These are phyloP conservation scores for Sinapis alba DNA, from an alignment of 441 rosid genomes.

Conservation along the genomic window DNA sequence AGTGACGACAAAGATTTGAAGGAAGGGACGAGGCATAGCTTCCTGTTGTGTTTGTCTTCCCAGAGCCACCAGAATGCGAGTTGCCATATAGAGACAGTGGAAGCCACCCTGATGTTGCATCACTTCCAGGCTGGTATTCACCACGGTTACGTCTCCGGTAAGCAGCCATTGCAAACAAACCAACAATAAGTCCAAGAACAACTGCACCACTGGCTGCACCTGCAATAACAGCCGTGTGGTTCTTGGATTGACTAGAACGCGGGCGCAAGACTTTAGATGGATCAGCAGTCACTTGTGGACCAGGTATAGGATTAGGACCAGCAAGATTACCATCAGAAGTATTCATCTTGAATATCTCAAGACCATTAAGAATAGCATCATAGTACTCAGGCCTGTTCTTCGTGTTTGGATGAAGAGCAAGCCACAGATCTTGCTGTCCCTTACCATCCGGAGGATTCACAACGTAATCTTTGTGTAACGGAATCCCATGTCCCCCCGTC, in stretches of 20 bases:
- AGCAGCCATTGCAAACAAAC: slow-evolving; percentile 55
- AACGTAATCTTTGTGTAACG: slow-evolving; percentile 56
- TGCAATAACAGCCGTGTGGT: slow-evolving; percentile 59
- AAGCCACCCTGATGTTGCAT: slow-evolving; percentile 97
- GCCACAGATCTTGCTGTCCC: slow-evolving; percentile 83
- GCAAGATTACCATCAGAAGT: slow-evolving; percentile 59
- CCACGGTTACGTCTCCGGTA: slow-evolving; percentile 53
- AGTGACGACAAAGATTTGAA: slow-evolving; percentile 88
- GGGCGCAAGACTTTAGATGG: slow-evolving; percentile 49
- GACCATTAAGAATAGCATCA: slow-evolving; percentile 78
- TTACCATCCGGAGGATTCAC: slow-evolving; percentile 48
- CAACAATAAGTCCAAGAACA: slow-evolving; percentile 53
- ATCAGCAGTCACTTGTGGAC: slow-evolving; percentile 52
- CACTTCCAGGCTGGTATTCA: slow-evolving; percentile 65
- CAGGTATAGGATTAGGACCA: slow-evolving; percentile 82
- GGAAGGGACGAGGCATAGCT: slow-evolving; percentile 95
- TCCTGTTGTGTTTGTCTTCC: slow-evolving; percentile 92
- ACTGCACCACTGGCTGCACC: slow-evolving; percentile 76
- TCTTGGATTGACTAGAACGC: slow-evolving; percentile 42
- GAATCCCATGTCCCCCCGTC: slow-evolving; percentile 50
- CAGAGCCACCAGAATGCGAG: slow-evolving; percentile 94
- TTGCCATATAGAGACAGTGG: slow-evolving; percentile 92
- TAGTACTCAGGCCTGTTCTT: slow-evolving; percentile 50
- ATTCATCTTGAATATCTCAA: slow-evolving; percentile 82
- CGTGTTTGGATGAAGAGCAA: slow-evolving; percentile 65